Percentiles rank a stretch among this genome's conserved stretches.
Evolutionary conservation across 345 rosid genomes (phyloP).

Genomic region (Gossypium sturtianum): DNA sequence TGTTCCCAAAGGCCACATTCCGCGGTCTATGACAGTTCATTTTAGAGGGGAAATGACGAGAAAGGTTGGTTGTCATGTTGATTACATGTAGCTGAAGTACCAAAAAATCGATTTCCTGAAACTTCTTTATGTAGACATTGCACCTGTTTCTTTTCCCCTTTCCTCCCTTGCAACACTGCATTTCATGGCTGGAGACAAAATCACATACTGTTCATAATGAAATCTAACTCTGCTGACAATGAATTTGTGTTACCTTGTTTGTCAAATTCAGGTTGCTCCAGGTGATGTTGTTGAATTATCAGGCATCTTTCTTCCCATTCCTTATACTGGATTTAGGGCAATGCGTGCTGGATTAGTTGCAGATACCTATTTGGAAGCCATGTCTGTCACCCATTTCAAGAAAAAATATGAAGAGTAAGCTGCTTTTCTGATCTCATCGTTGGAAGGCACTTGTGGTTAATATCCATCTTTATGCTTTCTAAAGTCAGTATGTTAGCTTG

Average conservation of each 20-base stretch:
- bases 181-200: not conserved
- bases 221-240: not conserved
- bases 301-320: constrained; percentile 96
- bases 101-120: not conserved
- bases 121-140: constrained; percentile 6
- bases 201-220: not conserved
- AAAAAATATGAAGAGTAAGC: constrained; percentile 96
- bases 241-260: not conserved
- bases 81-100: not conserved
- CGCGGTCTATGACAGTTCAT: constrained; percentile 92
- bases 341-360: constrained; percentile 98
- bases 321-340: constrained; percentile 90
- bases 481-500: not conserved
- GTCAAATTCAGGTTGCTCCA: constrained; percentile 64
- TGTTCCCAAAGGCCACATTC: constrained; percentile 98
- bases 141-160: not conserved
- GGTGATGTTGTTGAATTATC: constrained; percentile 97
- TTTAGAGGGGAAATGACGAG: constrained; percentile 96
- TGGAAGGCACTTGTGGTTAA: not conserved
- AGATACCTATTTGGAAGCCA: constrained; percentile 87
- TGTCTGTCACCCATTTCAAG: constrained; percentile 88
- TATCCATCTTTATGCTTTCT: constrained; percentile 1
- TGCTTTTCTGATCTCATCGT: constrained; percentile 6
- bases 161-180: not conserved
- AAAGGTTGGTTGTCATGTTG: constrained; percentile 52